Evolutionary conservation across 108 stramenopile genomes (phyloP).

Genomic region (Asterionellopsis glacialis): DNA sequence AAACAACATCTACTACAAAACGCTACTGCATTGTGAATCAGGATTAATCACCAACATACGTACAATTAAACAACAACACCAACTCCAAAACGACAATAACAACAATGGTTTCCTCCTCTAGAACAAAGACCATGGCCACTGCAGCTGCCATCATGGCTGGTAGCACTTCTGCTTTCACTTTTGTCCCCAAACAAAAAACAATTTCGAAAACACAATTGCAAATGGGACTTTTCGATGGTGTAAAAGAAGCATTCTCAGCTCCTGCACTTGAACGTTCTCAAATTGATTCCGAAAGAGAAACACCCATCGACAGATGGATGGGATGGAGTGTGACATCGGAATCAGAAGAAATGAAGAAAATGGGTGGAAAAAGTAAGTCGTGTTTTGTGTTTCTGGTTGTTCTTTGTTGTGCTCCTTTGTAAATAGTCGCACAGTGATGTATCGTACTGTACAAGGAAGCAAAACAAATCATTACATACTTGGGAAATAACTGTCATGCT

Average conservation of each 20-base stretch:
- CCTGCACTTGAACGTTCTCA: constrained; percentile 54
- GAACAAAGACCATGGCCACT: too few species aligned
- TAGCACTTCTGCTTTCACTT: background rate
- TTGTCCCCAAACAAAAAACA: background rate
- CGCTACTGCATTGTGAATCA: too few species aligned
- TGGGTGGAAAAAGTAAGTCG: constrained; percentile 19
- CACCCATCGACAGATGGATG: constrained; percentile 91
- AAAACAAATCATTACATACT: too few species aligned
- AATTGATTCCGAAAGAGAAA: constrained; percentile 72
- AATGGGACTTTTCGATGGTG: constrained; percentile 75
- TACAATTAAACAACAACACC: too few species aligned
- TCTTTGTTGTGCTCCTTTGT: background rate
- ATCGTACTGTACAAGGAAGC: too few species aligned
- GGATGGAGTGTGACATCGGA: constrained; percentile 76
- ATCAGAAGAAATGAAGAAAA: constrained; percentile 15
- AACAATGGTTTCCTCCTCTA: too few species aligned
- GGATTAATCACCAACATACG: too few species aligned
- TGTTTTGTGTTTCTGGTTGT: constrained; percentile 4
- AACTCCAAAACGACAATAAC: too few species aligned
- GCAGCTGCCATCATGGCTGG: too few species aligned
- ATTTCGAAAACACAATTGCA: background rate
- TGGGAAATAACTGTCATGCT: background rate
- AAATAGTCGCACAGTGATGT: too few species aligned
- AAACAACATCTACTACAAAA: too few species aligned
- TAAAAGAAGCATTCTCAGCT: constrained; percentile 76